Percentiles rank a stretch among this genome's conserved stretches.
These are phyloP conservation scores for Juncus inflexus DNA, from an alignment of 176 grass and related monocot species.

Conservation along the genomic window DNA sequence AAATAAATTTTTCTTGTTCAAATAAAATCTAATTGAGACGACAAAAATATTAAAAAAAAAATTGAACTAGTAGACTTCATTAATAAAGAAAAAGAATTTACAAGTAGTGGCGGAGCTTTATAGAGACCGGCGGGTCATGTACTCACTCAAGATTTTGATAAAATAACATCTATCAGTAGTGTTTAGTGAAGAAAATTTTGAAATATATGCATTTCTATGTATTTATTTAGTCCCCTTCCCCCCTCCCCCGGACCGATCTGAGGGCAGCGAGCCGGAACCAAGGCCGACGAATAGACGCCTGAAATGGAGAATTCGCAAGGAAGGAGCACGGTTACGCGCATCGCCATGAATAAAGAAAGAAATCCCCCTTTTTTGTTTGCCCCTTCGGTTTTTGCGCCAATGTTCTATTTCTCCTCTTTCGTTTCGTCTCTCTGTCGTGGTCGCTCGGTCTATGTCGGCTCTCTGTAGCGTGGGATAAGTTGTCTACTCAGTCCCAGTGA, in stretches of 20 bases:
- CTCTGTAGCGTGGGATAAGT: background rate
- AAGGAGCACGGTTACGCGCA: background rate
- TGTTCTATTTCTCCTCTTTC: conserved; percentile 6
- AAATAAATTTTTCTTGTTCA: no score
- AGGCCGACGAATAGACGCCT: background rate
- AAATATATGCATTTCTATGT: no score
- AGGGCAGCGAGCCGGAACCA: background rate
- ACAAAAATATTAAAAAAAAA: no score
- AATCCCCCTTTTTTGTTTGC: background rate
- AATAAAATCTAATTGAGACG: no score
- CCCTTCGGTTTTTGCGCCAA: background rate
- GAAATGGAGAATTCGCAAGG: background rate
- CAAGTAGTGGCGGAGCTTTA: no score
- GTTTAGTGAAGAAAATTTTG: no score
- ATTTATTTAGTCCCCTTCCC: no score
- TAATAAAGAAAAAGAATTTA: no score
- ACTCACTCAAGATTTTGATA: no score
- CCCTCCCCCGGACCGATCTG: background rate
- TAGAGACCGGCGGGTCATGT: no score
- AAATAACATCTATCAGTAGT: no score
- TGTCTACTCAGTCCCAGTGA: background rate
- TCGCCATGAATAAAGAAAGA: conserved; percentile 7
- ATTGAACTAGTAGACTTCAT: no score
- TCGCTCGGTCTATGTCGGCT: background rate
- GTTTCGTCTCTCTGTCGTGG: background rate